Evolutionary conservation across 1,139 yeast genomes (phyloP).

Genomic region (Kodamaea alishanica): DNA sequence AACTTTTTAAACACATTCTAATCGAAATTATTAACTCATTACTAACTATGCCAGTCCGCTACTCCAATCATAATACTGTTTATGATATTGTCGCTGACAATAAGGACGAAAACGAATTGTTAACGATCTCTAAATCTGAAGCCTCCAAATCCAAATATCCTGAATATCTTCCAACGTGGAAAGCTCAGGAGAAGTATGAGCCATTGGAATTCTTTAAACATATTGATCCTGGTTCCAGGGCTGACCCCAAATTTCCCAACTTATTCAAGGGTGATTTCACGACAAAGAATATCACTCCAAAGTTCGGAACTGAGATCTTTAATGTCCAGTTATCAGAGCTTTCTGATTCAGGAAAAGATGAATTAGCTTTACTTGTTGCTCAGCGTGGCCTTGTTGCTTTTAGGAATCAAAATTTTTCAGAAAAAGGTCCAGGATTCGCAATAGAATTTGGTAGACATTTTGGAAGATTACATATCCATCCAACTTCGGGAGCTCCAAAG

Average conservation of each 20-base stretch:
- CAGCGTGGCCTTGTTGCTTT: constrained; percentile 67
- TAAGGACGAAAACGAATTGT: constrained; percentile 21
- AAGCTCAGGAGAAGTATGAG: constrained; percentile 36
- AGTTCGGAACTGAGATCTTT: constrained; percentile 58
- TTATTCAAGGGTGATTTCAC: constrained; percentile 43
- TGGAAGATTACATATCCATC: constrained; percentile 62
- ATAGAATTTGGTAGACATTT: constrained; percentile 30
- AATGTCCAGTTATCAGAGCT: constrained; percentile 59
- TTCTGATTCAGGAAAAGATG: constrained; percentile 53
- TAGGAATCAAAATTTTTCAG: constrained; percentile 61
- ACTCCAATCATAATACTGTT: constrained; percentile 10
- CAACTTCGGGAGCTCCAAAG: constrained; percentile 67
- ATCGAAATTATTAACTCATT: no score
- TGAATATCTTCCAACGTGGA: constrained; percentile 52
- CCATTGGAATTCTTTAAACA: constrained; percentile 48
- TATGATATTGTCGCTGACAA: constrained; percentile 12
- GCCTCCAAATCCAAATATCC: constrained; percentile 26
- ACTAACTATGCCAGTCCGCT: constrained; percentile 6
- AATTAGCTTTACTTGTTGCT: constrained; percentile 60
- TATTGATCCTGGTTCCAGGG: constrained; percentile 53
- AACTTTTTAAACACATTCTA: no score
- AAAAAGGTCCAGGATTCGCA: constrained; percentile 50
- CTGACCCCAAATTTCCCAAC: constrained; percentile 52
- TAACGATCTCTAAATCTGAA: constrained; percentile 25
- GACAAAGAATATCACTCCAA: constrained; percentile 51